phyloP scores from a whole-genome alignment of 2,329 filamentous ascomycete species.

The Scortechinia acanthostroma region DNA sequence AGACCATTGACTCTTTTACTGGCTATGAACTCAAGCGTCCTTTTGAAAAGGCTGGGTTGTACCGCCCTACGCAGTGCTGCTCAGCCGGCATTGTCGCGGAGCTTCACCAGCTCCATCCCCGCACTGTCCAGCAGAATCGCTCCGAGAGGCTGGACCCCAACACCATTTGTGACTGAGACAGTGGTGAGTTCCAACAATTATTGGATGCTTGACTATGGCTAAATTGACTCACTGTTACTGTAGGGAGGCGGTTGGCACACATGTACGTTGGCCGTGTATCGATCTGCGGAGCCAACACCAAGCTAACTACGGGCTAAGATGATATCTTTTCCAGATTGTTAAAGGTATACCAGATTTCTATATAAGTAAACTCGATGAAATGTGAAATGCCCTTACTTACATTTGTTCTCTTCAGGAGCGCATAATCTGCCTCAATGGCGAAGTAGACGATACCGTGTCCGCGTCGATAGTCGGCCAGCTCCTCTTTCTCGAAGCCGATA shows the following conservation, averaged over 20 bases:
- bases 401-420: slow-evolving; percentile 69
- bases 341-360: slow-evolving; percentile 23
- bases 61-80: background rate
- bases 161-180: slow-evolving; percentile 38
- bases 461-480: slow-evolving; percentile 94
- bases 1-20: no score
- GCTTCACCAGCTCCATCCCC: slow-evolving; percentile 16
- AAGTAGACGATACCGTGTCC: slow-evolving; percentile 82
- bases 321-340: slow-evolving; percentile 40
- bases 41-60: background rate
- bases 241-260: slow-evolving; percentile 39
- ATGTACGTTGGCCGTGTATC: slow-evolving; percentile 24
- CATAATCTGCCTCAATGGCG: slow-evolving; percentile 86
- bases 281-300: no score
- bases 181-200: slow-evolving; percentile 17
- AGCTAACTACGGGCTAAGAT: no score
- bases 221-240: no score
- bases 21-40: no score
- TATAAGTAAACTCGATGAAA: background rate
- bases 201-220: slow-evolving; percentile 2
- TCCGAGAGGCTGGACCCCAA: slow-evolving; percentile 33
- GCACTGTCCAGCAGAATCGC: slow-evolving; percentile 14
- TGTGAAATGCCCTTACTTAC: background rate
- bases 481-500: slow-evolving; percentile 95
- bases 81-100: slow-evolving; percentile 9